phyloP scores from a whole-genome alignment of 148 eudicot species.

The Rhododendron griersonianum region DNA sequence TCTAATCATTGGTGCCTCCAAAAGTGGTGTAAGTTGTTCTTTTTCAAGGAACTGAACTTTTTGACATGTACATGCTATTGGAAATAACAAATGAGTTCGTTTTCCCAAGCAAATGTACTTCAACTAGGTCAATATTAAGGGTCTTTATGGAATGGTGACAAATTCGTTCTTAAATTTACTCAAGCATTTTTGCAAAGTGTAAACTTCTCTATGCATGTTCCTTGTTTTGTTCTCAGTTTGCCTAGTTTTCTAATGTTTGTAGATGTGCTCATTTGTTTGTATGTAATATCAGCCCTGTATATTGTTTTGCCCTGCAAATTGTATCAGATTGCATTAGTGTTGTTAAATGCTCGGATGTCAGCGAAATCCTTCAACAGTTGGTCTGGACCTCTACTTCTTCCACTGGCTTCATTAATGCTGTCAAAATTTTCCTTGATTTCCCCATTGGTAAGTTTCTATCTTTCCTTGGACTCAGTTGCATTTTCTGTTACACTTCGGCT shows the following conservation, averaged over 20 bases:
- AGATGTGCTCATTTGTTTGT: neutral
- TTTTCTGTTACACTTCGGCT: conserved; percentile 5
- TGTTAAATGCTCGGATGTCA: conserved; percentile 94
- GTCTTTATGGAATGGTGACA: neutral
- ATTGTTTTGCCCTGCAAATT: neutral
- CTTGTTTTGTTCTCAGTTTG: neutral
- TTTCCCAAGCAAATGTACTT: conserved; percentile 4
- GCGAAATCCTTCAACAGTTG: conserved; percentile 59
- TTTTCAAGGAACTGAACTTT: neutral
- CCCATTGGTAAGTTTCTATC: conserved; percentile 64
- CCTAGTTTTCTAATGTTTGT: neutral
- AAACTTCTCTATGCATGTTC: neutral
- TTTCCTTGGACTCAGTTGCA: neutral
- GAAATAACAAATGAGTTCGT: conserved; percentile 1
- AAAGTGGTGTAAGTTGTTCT: conserved; percentile 53
- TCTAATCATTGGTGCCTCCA: conserved; percentile 76
- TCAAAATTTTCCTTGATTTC: conserved; percentile 84
- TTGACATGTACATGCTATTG: neutral
- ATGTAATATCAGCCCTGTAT: neutral
- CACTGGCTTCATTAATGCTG: conserved; percentile 65
- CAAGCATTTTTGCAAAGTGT: neutral
- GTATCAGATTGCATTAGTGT: conserved; percentile 57
- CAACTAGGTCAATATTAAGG: neutral
- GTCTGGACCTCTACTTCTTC: conserved; percentile 53
- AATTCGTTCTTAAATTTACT: neutral